These are phyloP conservation scores for Talaromyces sp. DNA, from an alignment of 2,329 filamentous ascomycete species.

Conservation along the genomic window DNA sequence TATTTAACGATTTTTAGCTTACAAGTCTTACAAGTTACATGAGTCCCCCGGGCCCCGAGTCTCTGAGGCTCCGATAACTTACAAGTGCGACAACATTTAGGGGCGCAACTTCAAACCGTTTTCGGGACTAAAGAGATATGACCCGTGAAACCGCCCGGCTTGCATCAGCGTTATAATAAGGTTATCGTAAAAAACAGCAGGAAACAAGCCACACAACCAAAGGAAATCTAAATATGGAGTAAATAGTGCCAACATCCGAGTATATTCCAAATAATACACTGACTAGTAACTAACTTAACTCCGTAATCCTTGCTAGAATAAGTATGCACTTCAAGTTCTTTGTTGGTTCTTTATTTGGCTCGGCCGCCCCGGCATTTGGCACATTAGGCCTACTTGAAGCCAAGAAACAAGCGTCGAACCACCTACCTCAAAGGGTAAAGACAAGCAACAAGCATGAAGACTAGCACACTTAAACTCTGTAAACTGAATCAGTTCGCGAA, in stretches of 20 bases:
- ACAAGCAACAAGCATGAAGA: neutral
- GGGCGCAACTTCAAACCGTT: no score
- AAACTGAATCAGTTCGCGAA: neutral
- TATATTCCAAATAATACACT: neutral
- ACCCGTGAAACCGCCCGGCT: no score
- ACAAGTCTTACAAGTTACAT: no score
- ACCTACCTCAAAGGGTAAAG: neutral
- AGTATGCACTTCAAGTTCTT: no score
- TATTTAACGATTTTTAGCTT: no score
- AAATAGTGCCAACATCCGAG: neutral
- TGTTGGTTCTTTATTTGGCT: neutral
- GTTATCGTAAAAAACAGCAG: neutral
- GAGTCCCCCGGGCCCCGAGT: no score
- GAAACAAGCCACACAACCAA: neutral
- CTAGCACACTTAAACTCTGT: no score
- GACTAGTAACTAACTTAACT: no score
- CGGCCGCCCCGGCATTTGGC: neutral
- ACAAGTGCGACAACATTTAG: no score
- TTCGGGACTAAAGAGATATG: no score
- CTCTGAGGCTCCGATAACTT: no score
- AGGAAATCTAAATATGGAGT: neutral
- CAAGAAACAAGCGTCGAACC: neutral
- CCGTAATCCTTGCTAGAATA: no score
- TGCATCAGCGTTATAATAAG: neutral
- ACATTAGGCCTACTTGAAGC: neutral